phyloP scores from a whole-genome alignment of 1,139 yeast genomes.

The Yamadazyma spencermartinsiae region DNA sequence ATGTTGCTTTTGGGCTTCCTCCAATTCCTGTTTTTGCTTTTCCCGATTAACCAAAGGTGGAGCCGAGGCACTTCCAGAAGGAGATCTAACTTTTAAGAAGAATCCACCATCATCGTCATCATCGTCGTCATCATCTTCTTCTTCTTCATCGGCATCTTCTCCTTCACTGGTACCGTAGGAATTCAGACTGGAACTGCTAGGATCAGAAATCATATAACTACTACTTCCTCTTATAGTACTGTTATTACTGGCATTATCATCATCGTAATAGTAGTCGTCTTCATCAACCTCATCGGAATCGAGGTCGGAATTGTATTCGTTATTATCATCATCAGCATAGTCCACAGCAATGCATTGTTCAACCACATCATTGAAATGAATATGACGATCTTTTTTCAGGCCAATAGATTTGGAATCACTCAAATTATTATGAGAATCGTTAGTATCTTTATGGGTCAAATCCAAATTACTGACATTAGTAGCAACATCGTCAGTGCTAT shows the following conservation, averaged over 20 bases:
- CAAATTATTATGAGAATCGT: conserved; percentile 1
- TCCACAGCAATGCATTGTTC: conserved; percentile 85
- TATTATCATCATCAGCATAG: conserved; percentile 32
- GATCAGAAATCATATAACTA: conserved; percentile 10
- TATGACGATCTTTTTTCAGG: conserved; percentile 51
- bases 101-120: conserved; percentile 71
- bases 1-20: conserved; percentile 1
- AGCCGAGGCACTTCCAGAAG: conserved; percentile 31
- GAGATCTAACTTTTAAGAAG: conserved; percentile 57
- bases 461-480: conserved; percentile 2
- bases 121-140: conserved; percentile 46
- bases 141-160: conserved; percentile 30
- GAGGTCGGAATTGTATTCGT: conserved; percentile 17
- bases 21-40: conserved; percentile 5
- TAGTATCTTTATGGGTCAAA: background rate
- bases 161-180: conserved; percentile 17
- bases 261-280: conserved; percentile 20
- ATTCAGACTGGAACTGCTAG: background rate
- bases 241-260: conserved; percentile 11
- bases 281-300: conserved; percentile 27
- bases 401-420: conserved; percentile 8
- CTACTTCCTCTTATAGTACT: conserved; percentile 3
- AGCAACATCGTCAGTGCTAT: conserved; percentile 1
- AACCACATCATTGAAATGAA: conserved; percentile 90
- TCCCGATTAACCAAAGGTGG: conserved; percentile 15